Evolutionary conservation across 306 rosid species (phyloP).

Genomic region (Canavalia gladiata): DNA sequence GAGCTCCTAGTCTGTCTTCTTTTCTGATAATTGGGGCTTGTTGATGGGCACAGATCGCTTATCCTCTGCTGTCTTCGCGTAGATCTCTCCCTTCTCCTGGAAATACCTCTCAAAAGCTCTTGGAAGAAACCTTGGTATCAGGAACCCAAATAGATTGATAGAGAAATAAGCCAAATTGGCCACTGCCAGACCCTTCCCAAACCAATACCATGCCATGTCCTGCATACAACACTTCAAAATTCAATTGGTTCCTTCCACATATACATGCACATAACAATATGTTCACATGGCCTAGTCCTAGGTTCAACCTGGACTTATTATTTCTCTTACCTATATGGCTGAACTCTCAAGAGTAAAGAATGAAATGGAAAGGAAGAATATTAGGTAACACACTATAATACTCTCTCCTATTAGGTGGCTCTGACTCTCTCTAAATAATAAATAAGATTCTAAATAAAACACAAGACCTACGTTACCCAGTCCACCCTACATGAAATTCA

Average conservation of each 20-base stretch:
- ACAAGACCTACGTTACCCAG: too few species aligned
- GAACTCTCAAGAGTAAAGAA: not conserved
- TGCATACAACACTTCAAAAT: slow-evolving; percentile 40
- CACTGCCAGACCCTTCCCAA: slow-evolving; percentile 71
- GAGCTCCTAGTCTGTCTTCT: slow-evolving; percentile 47
- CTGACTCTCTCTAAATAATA: too few species aligned
- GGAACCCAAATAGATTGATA: slow-evolving; percentile 69
- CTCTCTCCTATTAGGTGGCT: too few species aligned
- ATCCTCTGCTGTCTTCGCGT: slow-evolving; percentile 68
- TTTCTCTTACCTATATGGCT: not conserved
- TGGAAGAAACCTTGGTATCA: slow-evolving; percentile 85
- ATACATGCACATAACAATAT: not conserved
- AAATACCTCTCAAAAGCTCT: slow-evolving; percentile 82
- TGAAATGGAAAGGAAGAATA: not conserved
- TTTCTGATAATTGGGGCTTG: slow-evolving; percentile 45
- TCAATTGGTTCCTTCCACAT: not conserved
- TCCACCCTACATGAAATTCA: too few species aligned
- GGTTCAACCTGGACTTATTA: not conserved
- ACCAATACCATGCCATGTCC: slow-evolving; percentile 82
- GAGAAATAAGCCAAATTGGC: slow-evolving; percentile 70
- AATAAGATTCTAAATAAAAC: too few species aligned
- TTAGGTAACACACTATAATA: not conserved
- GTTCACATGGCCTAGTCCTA: not conserved
- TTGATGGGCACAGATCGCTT: slow-evolving; percentile 48
- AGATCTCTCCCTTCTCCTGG: slow-evolving; percentile 62